A percentile compares a stretch with the other conserved stretches of the same genome.
These are phyloP conservation scores for Aureobasidium vineae DNA, from an alignment of 2,329 filamentous ascomycete genomes.

Conservation along the genomic window DNA sequence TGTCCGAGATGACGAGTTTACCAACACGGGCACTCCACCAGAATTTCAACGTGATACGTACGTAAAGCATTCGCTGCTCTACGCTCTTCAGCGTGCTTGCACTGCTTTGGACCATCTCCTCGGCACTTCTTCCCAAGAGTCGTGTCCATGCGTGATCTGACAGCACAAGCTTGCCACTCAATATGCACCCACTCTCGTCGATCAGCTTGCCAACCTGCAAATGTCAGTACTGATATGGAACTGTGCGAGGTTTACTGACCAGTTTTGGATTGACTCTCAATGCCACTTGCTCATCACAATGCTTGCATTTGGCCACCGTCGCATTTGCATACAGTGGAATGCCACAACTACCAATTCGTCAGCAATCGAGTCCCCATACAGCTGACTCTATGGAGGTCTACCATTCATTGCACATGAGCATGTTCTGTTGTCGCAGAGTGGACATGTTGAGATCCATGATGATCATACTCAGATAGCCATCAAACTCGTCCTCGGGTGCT, in stretches of 20 bases:
- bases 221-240: background rate
- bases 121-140: constrained; percentile 47
- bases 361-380: background rate
- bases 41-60: constrained; percentile 56
- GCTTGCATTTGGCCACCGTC: constrained; percentile 41
- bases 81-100: constrained; percentile 48
- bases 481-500: constrained; percentile 39
- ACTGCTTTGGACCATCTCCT: constrained; percentile 45
- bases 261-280: constrained; percentile 47
- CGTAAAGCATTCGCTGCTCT: constrained; percentile 53
- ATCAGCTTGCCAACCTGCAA: constrained; percentile 44
- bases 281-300: constrained; percentile 41
- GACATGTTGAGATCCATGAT: constrained; percentile 46
- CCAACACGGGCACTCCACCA: constrained; percentile 50
- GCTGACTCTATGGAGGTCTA: background rate
- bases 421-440: constrained; percentile 43
- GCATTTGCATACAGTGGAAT: constrained; percentile 56
- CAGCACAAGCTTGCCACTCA: constrained; percentile 55
- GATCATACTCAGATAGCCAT: constrained; percentile 48
- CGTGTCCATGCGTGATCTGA: constrained; percentile 54
- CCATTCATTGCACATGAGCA: constrained; percentile 49
- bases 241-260: constrained; percentile 31
- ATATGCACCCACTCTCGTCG: constrained; percentile 58
- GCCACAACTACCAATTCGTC: constrained; percentile 47
- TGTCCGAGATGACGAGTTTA: constrained; percentile 40